Conservation (phyloP, 345 rosid species). For the Hibiscus trionum region DNA sequence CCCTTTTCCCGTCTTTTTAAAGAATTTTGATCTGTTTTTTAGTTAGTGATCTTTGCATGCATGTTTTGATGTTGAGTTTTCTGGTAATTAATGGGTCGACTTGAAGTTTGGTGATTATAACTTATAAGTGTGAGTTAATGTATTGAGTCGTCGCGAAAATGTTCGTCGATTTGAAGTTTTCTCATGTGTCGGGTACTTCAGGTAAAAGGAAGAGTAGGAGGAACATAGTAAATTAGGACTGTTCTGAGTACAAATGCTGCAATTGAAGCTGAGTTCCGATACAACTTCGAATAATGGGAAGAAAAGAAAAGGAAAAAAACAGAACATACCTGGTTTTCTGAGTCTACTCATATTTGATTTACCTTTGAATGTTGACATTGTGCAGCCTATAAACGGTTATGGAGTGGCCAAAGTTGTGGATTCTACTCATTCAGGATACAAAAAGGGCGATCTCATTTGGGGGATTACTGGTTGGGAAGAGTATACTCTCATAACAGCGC, state of each 20-base stretch:
- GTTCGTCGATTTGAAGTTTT: background rate
- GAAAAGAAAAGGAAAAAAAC: background rate
- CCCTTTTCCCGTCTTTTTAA: background rate
- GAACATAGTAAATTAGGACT: background rate
- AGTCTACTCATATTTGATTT: background rate
- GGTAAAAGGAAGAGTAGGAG: background rate
- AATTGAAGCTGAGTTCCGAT: background rate
- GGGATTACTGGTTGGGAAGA: slow-evolving; percentile 64
- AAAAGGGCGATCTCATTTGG: slow-evolving; percentile 45
- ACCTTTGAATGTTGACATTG: background rate
- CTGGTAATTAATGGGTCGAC: background rate
- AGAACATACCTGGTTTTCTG: background rate
- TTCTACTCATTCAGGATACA: slow-evolving; percentile 39
- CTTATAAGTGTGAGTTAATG: background rate
- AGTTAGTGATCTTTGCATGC: background rate
- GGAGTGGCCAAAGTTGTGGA: slow-evolving; percentile 56
- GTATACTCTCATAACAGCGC: slow-evolving; percentile 33
- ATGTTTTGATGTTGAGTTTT: background rate
- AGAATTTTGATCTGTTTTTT: background rate
- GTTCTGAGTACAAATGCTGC: background rate
- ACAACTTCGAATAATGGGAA: background rate
- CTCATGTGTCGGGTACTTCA: too few species aligned
- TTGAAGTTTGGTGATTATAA: background rate
- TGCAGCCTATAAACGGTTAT: slow-evolving; percentile 41
- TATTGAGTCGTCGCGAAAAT: background rate